These are phyloP conservation scores for Globisporangium solare DNA, from an alignment of 352 stramenopile genomes.

Conservation along the genomic window DNA sequence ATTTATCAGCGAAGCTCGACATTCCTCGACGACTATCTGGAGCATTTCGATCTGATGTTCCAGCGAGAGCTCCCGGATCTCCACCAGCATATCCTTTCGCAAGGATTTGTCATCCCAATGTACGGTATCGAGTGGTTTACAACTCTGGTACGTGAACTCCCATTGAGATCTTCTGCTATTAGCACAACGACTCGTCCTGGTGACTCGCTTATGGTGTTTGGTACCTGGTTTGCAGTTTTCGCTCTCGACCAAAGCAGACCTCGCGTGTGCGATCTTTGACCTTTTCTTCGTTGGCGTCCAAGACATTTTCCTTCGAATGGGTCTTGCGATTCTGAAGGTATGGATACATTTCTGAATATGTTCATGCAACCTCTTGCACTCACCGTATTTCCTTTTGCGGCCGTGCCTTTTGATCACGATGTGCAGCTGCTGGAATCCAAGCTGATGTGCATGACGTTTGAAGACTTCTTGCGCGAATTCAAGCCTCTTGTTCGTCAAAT, in stretches of 20 bases:
- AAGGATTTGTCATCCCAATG: constrained; percentile 76
- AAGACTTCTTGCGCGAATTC: constrained; percentile 82
- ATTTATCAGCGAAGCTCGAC: constrained; percentile 82
- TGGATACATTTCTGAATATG: too few species aligned
- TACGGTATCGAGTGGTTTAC: constrained; percentile 89
- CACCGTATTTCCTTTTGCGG: too few species aligned
- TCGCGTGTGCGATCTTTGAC: constrained; percentile 80
- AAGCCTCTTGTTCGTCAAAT: constrained; percentile 69
- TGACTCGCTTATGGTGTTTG: not conserved
- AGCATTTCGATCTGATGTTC: constrained; percentile 81
- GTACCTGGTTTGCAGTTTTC: constrained; percentile 44
- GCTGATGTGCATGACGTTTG: constrained; percentile 82
- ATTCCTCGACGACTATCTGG: constrained; percentile 81
- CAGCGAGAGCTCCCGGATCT: constrained; percentile 60
- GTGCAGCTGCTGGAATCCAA: constrained; percentile 54
- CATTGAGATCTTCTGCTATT: not conserved
- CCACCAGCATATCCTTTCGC: constrained; percentile 45
- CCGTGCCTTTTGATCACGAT: not conserved
- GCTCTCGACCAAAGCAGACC: constrained; percentile 73
- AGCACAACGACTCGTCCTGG: too few species aligned
- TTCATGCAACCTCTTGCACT: too few species aligned
- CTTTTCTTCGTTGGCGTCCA: constrained; percentile 78
- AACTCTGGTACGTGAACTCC: constrained; percentile 43
- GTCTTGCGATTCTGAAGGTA: constrained; percentile 74
- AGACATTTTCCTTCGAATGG: constrained; percentile 79